Evolutionary conservation across 768 basidiomycete species (phyloP).

Genomic region (Coprinellus aureogranulatus): DNA sequence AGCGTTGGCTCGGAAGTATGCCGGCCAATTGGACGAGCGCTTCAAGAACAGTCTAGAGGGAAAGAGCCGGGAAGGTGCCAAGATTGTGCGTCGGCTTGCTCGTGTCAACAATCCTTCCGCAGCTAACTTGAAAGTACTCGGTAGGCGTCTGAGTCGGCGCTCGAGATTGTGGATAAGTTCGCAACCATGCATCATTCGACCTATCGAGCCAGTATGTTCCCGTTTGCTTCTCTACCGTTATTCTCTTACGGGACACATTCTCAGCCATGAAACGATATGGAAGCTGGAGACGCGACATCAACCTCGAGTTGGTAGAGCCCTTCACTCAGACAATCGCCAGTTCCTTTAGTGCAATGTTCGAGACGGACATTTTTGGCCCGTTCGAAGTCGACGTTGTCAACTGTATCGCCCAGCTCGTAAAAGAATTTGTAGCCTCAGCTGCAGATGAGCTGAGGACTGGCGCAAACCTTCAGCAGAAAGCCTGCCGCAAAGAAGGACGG

Average conservation of each 20-base stretch:
- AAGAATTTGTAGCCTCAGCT: slow-evolving; percentile 36
- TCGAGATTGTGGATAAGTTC: slow-evolving; percentile 49
- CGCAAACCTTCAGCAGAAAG: not conserved
- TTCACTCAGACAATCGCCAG: slow-evolving; percentile 57
- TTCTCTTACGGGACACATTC: too few relatives aligned
- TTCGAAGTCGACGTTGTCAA: slow-evolving; percentile 39
- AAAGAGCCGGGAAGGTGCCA: slow-evolving; percentile 52
- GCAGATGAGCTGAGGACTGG: not conserved
- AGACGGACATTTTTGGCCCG: slow-evolving; percentile 50
- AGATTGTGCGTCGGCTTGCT: slow-evolving; percentile 47
- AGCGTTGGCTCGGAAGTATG: slow-evolving; percentile 41
- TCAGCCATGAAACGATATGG: slow-evolving; percentile 52
- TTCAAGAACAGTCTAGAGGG: slow-evolving; percentile 59
- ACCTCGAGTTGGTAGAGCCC: slow-evolving; percentile 55
- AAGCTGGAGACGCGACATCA: slow-evolving; percentile 53
- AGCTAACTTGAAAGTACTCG: not conserved
- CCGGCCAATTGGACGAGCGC: slow-evolving; percentile 43
- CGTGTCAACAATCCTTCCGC: too few relatives aligned
- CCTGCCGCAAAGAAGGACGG: not conserved
- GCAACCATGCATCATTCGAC: slow-evolving; percentile 59
- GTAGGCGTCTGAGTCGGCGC: slow-evolving; percentile 35
- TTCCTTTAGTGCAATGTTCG: slow-evolving; percentile 58
- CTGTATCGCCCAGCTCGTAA: slow-evolving; percentile 44
- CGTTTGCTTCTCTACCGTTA: slow-evolving; percentile 27
- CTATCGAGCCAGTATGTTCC: slow-evolving; percentile 54